Evolutionary conservation across 75 land plant genomes (phyloP), one percentile per base, ranked within the genome.

Genomic region (Pinus albicaulis): DNA sequence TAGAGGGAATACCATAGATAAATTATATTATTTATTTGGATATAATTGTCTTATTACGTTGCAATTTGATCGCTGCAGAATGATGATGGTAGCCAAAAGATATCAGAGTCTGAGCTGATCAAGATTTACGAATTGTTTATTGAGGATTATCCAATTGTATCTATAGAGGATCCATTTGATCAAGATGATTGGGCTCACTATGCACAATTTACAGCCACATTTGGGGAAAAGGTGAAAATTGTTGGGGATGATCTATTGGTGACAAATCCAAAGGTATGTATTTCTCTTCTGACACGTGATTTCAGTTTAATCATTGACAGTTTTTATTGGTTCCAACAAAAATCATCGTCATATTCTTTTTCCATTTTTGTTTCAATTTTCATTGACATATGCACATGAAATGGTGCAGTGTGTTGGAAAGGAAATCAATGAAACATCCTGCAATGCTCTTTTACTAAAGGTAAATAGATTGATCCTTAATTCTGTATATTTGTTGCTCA

Each of bases 101-200:
- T 97, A 22, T 92, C 91, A 17, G 99, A 98, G 34, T 89, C 92
- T 58, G 84, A 86, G 53, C 75, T 97, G 34, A 95, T 92, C 55
- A 85, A 94, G 75, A 72, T 97, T 19, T 97, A 97, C 83, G 91
- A 97, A 80, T 92, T 95, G 11, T 97, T 97, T 77, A 88, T 81
- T 17, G 61, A 74, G 24, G 98, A 92, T 26, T 97, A 97, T 74
- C 99, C 99, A 20, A 95, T 97, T 81, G 91, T 88, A 13, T 92
- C 99, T 0, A 94, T 97, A 76, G 99, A 97, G 72, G 99, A 97
- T 74, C 99, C 99, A 55, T 97, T 97, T 84, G 99, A 97, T 76
- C 99, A 97, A 68, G 99, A 97, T 86, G 99, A 97, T 81, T 94
- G 99, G 99, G 89, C 79, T 38, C 93, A 92, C 82, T 97, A 97